A percentile compares a stretch with the other conserved stretches of the same genome.
phyloP scores from a whole-genome alignment of 768 basidiomycete species.

The Leccinum barrowsii region DNA sequence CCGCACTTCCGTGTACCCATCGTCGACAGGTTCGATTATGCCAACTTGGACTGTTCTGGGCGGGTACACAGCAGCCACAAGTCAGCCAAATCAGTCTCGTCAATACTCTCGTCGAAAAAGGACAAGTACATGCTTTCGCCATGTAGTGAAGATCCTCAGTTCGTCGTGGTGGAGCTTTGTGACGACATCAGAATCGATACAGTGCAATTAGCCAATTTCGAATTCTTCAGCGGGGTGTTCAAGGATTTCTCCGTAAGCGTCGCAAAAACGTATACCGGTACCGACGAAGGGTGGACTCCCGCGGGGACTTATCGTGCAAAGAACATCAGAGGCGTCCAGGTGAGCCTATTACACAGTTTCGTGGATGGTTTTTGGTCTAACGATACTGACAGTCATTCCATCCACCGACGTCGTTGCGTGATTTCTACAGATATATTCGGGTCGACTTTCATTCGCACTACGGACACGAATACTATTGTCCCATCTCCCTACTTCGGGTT shows the following conservation, averaged over 20 bases:
- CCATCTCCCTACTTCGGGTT: constrained; percentile 86
- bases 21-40: constrained; percentile 92
- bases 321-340: constrained; percentile 90
- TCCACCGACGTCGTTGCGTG: constrained; percentile 63
- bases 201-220: constrained; percentile 93
- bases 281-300: constrained; percentile 59
- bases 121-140: constrained; percentile 98
- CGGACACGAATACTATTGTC: constrained; percentile 95
- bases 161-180: constrained; percentile 93
- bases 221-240: constrained; percentile 97
- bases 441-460: constrained; percentile 94
- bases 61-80: constrained; percentile 83
- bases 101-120: constrained; percentile 84
- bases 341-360: constrained; percentile 32
- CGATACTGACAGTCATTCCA: constrained; percentile 61
- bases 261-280: constrained; percentile 72
- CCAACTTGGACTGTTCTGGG: constrained; percentile 88
- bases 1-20: constrained; percentile 72
- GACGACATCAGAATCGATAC: constrained; percentile 97
- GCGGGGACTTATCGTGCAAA: constrained; percentile 83
- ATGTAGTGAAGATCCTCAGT: constrained; percentile 62
- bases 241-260: constrained; percentile 86
- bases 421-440: constrained; percentile 92
- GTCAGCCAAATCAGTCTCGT: constrained; percentile 74
- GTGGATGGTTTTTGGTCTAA: neutral